phyloP scores from a whole-genome alignment of 2,329 filamentous ascomycete species.

The Lasiodiplodia sp. region DNA sequence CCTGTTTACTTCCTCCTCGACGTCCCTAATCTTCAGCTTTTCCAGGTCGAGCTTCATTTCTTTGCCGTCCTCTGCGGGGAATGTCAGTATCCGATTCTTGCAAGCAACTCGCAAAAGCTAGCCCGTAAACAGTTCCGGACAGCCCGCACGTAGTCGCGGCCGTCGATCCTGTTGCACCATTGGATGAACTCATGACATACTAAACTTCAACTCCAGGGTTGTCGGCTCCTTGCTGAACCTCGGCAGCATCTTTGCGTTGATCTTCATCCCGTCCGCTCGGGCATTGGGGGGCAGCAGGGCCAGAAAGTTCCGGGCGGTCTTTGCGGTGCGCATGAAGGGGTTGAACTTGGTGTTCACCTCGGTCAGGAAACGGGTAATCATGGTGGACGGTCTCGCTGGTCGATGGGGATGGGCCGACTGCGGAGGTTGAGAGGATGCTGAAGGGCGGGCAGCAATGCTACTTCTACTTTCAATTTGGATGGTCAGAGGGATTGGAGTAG shows the following conservation, averaged over 20 bases:
- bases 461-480: not conserved
- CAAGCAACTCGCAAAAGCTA: too few species aligned
- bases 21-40: constrained; percentile 81
- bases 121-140: not conserved
- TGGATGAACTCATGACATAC: constrained; percentile 56
- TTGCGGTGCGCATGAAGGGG: constrained; percentile 81
- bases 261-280: constrained; percentile 71
- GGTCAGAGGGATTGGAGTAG: not conserved
- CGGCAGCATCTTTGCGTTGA: constrained; percentile 79
- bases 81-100: not conserved
- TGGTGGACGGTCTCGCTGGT: constrained; percentile 50
- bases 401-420: constrained; percentile 3
- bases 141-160: not conserved
- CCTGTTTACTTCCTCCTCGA: constrained; percentile 87
- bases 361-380: constrained; percentile 89
- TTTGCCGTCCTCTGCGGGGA: constrained; percentile 81
- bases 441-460: not conserved
- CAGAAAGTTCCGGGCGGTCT: constrained; percentile 87
- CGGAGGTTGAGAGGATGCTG: not conserved
- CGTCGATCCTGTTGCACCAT: not conserved
- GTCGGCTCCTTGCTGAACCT: constrained; percentile 72
- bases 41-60: constrained; percentile 83
- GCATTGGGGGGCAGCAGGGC: constrained; percentile 82
- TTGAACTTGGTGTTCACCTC: constrained; percentile 88
- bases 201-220: constrained; percentile 82